Base-by-base conservation (phyloP, 345 rosid genomes). In the Eucalyptus viminalis region DNA sequence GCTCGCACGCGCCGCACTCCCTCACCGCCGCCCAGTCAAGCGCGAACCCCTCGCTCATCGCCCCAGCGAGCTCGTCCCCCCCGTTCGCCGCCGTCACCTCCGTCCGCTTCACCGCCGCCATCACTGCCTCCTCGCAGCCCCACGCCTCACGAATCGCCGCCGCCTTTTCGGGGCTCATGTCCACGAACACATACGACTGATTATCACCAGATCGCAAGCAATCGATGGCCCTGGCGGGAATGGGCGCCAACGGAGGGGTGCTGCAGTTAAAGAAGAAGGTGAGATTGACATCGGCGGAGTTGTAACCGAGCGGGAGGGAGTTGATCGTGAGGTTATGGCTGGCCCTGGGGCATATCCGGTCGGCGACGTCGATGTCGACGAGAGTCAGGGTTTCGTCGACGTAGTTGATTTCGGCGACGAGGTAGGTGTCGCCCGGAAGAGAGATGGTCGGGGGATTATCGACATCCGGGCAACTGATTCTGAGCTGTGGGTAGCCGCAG, bases 321-420 rank as follows among this genome's bases (percentile, higher is more conserved):
- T 10, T 88, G 10, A 92, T 25, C 37, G 88, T 89, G 43, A 92
- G 86, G 86, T 92, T 91, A 88, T 87, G 92, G 17, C 90, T 76
- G 37, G 88, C 89, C 22, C 76, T n/a, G 40, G 69, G 76, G 76
- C 40, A 67, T n/a, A 4, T n/a, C 76, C 16, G 76, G 88, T 86
- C 4, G 90, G 92, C 76, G 40, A 67, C 6, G 40, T 67, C 76
- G 76, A 67, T n/a, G 76, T 67, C 40, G 9, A 67, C 22, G 40
- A 67, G 22, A 7, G 76, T n/a, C 76, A n/a, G 21, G 76, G 40
- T 67, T 8, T 67, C 11, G 0, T 67, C 3, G 11, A n/a, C 21
- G 76, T 67, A 67, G 76, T 67, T 67, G 76, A 67, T 67, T 5
- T 67, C 6, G 76, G 76, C 0, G 76, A 31, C 76, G 19, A n/a